Percentiles rank a stretch among this genome's conserved stretches.
These are phyloP conservation scores for Colletotrichum sp. DNA, from an alignment of 2,329 filamentous ascomycete species.

Conservation along the genomic window DNA sequence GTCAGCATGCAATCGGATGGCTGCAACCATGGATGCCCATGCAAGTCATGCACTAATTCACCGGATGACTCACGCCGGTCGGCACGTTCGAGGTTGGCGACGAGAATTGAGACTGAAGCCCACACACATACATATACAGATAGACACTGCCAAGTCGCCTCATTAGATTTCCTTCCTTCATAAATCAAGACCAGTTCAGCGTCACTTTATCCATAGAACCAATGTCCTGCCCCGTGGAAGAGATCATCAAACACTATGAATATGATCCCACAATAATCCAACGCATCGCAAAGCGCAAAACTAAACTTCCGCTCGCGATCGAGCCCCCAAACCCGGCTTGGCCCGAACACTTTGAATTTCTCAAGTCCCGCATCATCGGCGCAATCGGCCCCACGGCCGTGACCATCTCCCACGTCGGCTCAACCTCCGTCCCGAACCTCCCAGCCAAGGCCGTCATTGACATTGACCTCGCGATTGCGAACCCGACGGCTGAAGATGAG, in stretches of 20 bases:
- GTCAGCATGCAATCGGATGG: background rate
- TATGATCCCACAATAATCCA: slow-evolving; percentile 25
- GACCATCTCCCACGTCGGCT: slow-evolving; percentile 51
- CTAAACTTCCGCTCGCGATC: slow-evolving; percentile 29
- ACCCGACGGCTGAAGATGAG: slow-evolving; percentile 41
- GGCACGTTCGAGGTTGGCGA: background rate
- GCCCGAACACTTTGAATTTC: slow-evolving; percentile 33
- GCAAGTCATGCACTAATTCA: background rate
- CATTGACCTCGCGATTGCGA: slow-evolving; percentile 50
- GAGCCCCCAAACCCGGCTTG: slow-evolving; percentile 40
- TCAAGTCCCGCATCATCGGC: slow-evolving; percentile 35
- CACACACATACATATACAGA: background rate
- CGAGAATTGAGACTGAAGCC: background rate
- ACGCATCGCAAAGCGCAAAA: slow-evolving; percentile 28
- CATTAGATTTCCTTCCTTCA: background rate
- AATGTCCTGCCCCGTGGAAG: slow-evolving; percentile 23
- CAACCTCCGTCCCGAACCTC: slow-evolving; percentile 52
- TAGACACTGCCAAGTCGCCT: background rate
- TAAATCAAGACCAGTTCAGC: background rate
- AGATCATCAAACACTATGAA: slow-evolving; percentile 29
- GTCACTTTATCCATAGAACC: background rate
- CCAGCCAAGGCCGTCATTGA: slow-evolving; percentile 58
- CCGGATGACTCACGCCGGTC: slow-evolving; percentile 17
- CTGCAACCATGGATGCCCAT: background rate
- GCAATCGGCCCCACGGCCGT: slow-evolving; percentile 37